phyloP scores from a whole-genome alignment of 768 basidiomycete genomes.

The Lyophyllum decastes region DNA sequence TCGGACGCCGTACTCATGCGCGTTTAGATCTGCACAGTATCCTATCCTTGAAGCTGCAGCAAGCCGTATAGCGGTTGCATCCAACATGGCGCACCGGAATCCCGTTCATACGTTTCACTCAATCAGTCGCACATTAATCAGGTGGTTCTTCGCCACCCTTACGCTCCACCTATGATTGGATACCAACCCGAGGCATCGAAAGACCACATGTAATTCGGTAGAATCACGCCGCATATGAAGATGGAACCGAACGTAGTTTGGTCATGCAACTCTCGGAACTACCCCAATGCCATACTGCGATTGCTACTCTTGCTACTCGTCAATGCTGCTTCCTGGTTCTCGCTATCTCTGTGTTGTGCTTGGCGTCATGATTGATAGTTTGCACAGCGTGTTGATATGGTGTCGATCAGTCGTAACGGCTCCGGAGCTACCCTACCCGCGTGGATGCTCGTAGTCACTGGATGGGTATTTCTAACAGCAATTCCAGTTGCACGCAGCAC shows the following conservation, averaged over 20 bases:
- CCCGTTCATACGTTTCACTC: too few species aligned
- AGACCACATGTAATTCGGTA: neutral
- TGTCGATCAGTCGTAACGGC: neutral
- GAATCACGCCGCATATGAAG: neutral
- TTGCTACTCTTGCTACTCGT: neutral
- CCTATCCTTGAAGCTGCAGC: too few species aligned
- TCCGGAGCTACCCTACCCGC: neutral
- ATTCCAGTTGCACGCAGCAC: neutral
- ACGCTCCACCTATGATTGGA: neutral
- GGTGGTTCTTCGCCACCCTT: neutral
- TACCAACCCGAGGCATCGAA: neutral
- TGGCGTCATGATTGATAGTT: neutral
- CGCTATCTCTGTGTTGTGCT: neutral
- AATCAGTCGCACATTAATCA: neutral
- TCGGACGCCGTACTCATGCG: too few species aligned
- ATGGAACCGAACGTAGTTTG: neutral
- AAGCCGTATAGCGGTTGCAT: too few species aligned
- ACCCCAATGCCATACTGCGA: neutral
- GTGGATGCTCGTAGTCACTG: neutral
- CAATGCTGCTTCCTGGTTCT: neutral
- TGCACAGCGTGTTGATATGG: neutral
- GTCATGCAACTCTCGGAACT: neutral
- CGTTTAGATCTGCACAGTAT: too few species aligned
- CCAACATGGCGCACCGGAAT: too few species aligned
- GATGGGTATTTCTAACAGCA: neutral